Base-by-base conservation (phyloP, 2,329 filamentous ascomycete genomes). In the Cladophialophora psammophila region DNA sequence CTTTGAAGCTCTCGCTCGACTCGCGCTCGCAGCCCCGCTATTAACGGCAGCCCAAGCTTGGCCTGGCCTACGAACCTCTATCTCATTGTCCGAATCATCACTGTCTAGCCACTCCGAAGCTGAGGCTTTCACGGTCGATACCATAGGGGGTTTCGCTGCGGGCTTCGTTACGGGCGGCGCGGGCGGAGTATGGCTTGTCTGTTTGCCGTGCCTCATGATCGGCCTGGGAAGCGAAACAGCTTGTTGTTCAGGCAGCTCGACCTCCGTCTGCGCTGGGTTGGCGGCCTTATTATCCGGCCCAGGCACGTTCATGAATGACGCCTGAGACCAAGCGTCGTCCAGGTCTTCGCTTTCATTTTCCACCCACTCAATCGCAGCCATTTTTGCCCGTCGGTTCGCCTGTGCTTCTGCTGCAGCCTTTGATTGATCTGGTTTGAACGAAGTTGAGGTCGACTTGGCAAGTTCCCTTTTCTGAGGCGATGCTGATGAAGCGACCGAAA, bases 381-480 rank as follows among this genome's bases (percentile, higher is more conserved):
- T 67, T 65, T 78, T 78, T 5, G 77, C 76, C 61, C 69, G 69
- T 55, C 74, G 67, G 63, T 78, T 78, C 34, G 75, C 75, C 53
- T 75, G 71, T 0, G 73, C 74, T 48, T 72, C 67, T 6, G 69
- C 70, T 15, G 73, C 38, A 35, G 64, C 58, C 63, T 42, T 50
- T n/a, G 52, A 48, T 13, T 40, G 18, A n/a, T 10, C 34, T 32
- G 26, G 13, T 26, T 35, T 55, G 18, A 59, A 38, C 42, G 71
- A 54, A 10, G 58, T 50, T 48, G 60, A 45, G 1, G 65, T 32
- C 50, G 60, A 36, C 26, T 59, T 52, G 12, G 65, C 38, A 13
- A 38, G 34, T 18, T 48, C 55, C 4, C 48, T 18, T 62, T 34
- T 31, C 20, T 45, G 64, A 15, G 65, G 54, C 18, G 48, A n/a